A percentile compares a stretch with the other conserved stretches of the same genome.
Evolutionary conservation across 2,329 filamentous ascomycete species (phyloP).

Genomic region (Dendryphion nanum): DNA sequence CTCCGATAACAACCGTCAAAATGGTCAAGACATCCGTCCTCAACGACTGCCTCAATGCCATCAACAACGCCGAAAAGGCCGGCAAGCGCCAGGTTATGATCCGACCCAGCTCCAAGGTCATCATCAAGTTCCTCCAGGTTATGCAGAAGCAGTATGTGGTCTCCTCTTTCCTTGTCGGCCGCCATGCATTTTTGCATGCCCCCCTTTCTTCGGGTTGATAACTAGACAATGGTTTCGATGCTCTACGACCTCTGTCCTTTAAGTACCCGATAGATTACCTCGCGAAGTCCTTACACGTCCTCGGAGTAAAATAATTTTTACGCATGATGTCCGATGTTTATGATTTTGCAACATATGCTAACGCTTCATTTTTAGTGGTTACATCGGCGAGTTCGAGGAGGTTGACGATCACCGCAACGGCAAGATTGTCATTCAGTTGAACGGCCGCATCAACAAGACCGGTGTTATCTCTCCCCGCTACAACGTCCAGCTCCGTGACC

Average conservation of each 20-base stretch:
- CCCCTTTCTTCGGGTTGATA: slow-evolving; percentile 86
- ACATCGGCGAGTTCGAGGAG: slow-evolving; percentile 99
- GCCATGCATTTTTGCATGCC: slow-evolving; percentile 9
- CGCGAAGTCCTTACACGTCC: slow-evolving; percentile 96
- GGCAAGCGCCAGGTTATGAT: slow-evolving; percentile 99
- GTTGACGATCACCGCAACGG: slow-evolving; percentile 99
- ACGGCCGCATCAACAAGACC: slow-evolving; percentile 98
- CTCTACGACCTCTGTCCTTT: slow-evolving; percentile 96
- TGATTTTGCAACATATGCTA: slow-evolving; percentile 88
- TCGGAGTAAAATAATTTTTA: slow-evolving; percentile 66
- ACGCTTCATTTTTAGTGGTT: slow-evolving; percentile 67
- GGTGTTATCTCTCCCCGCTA: slow-evolving; percentile 99
- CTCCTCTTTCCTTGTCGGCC: slow-evolving; percentile 29
- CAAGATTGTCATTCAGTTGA: slow-evolving; percentile 99
- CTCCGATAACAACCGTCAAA: slow-evolving; percentile 67
- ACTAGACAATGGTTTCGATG: slow-evolving; percentile 94
- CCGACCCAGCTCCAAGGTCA: slow-evolving; percentile 98
- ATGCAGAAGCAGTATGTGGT: slow-evolving; percentile 82
- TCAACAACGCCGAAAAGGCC: slow-evolving; percentile 99
- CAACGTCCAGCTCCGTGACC: slow-evolving; percentile 95
- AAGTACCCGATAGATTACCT: slow-evolving; percentile 97
- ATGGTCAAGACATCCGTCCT: slow-evolving; percentile 99
- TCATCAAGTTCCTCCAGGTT: slow-evolving; percentile 98
- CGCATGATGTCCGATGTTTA: slow-evolving; percentile 87
- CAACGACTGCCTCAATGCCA: slow-evolving; percentile 96